Percentiles rank a stretch among this genome's conserved stretches.
phyloP scores from a whole-genome alignment of 2,329 filamentous ascomycete genomes.

The Beauveria brongniartii region DNA sequence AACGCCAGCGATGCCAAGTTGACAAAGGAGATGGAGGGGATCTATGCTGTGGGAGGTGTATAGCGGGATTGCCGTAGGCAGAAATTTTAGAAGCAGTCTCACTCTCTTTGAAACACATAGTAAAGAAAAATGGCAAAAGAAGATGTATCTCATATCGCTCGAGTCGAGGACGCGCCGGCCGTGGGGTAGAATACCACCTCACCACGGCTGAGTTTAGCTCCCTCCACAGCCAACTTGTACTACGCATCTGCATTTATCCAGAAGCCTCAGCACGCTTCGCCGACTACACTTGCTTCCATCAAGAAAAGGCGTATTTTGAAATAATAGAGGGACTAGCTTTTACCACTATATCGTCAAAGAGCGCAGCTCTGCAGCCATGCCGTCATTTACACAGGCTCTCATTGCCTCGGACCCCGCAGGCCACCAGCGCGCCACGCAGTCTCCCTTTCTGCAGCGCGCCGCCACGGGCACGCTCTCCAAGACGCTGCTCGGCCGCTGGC shows the following conservation, averaged over 20 bases:
- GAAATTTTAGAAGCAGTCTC: too few species aligned
- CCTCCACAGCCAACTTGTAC: background rate
- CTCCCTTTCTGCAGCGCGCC: conserved; percentile 57
- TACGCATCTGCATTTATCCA: background rate
- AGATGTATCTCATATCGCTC: background rate
- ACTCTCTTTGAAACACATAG: too few species aligned
- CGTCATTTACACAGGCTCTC: conserved; percentile 49
- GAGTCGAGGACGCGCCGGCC: background rate
- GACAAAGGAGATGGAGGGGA: conserved; percentile 7
- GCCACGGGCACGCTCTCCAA: conserved; percentile 54
- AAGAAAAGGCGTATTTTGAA: too few species aligned
- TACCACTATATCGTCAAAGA: background rate
- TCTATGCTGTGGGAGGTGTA: background rate
- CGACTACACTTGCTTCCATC: too few species aligned
- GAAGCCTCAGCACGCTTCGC: background rate
- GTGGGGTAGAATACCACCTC: background rate
- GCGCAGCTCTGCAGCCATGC: background rate
- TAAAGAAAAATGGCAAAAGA: too few species aligned
- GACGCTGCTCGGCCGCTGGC: conserved; percentile 52
- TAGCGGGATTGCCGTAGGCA: too few species aligned
- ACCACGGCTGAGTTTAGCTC: background rate
- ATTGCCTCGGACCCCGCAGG: conserved; percentile 22
- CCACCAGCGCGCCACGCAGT: conserved; percentile 51
- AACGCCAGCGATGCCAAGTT: background rate
- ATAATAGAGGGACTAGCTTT: background rate